phyloP scores from a whole-genome alignment of 306 rosid species.

The Myrica gale region DNA sequence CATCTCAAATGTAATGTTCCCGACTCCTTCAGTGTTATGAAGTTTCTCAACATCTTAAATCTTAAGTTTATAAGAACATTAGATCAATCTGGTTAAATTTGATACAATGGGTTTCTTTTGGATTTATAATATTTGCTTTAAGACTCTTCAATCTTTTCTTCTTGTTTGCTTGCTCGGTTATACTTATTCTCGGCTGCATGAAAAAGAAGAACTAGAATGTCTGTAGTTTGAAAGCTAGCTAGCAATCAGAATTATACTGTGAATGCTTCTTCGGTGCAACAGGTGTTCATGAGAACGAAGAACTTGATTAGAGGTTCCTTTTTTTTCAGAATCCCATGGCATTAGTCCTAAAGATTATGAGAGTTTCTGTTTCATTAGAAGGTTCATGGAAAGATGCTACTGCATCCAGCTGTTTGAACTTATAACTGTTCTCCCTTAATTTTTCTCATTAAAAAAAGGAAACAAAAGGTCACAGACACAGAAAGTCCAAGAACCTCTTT shows the following conservation, averaged over 20 bases:
- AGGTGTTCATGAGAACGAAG: no score
- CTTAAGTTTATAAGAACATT: neutral
- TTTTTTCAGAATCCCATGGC: neutral
- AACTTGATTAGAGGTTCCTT: no score
- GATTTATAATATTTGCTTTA: conserved; percentile 6
- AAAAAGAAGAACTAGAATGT: no score
- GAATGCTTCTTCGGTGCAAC: no score
- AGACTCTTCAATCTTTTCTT: neutral
- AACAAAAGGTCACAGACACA: neutral
- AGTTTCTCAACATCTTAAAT: neutral
- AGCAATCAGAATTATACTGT: no score
- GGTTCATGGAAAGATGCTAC: neutral
- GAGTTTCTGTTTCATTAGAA: neutral
- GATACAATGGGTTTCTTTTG: conserved; percentile 14
- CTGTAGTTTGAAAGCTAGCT: no score
- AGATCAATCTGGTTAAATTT: conserved; percentile 17
- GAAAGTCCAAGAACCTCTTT: neutral
- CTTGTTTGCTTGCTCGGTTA: neutral
- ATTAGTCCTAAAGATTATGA: neutral
- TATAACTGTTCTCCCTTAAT: conserved; percentile 13
- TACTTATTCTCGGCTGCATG: no score
- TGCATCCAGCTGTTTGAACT: conserved; percentile 9
- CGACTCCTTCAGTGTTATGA: neutral
- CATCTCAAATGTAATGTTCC: neutral
- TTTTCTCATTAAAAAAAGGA: conserved; percentile 6